A percentile compares a stretch with the other conserved stretches of the same genome.
phyloP scores from a whole-genome alignment of 192 early-diverging fungal genomes.

The Phlyctochytrium arcticum region DNA sequence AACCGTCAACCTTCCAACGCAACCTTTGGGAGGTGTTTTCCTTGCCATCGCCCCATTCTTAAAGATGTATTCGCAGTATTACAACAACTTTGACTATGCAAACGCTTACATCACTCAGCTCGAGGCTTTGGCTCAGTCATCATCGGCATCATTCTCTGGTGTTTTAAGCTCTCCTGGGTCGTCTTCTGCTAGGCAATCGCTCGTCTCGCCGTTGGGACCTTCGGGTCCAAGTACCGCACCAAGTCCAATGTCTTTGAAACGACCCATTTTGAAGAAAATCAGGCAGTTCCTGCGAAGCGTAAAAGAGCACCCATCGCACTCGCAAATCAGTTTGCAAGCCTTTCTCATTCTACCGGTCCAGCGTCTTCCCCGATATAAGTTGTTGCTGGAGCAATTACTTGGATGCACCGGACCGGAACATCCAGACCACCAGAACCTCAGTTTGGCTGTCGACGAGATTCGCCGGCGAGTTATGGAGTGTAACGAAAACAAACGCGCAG shows the following conservation, averaged over 20 bases:
- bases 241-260: neutral
- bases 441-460: conserved; percentile 63
- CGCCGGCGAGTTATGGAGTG: conserved; percentile 68
- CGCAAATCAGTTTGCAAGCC: conserved; percentile 77
- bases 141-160: conserved; percentile 7
- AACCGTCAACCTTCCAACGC: conserved; percentile 24
- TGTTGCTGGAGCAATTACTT: conserved; percentile 83
- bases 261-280: conserved; percentile 34
- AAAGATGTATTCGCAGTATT: conserved; percentile 81
- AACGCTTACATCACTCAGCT: conserved; percentile 53
- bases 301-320: conserved; percentile 53
- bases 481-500: conserved; percentile 80
- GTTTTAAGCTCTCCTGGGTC: conserved; percentile 3
- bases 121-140: conserved; percentile 16
- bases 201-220: conserved; percentile 26
- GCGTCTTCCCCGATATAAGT: conserved; percentile 87
- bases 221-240: neutral
- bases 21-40: conserved; percentile 76
- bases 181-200: conserved; percentile 8
- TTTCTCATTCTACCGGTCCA: conserved; percentile 91
- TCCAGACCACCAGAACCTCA: conserved; percentile 70
- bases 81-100: conserved; percentile 79
- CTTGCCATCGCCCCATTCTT: conserved; percentile 68
- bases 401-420: conserved; percentile 68
- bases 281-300: conserved; percentile 42